Evolutionary conservation across 2,329 filamentous ascomycete species (phyloP).

Genomic region (Pestalotiopsis sp.): DNA sequence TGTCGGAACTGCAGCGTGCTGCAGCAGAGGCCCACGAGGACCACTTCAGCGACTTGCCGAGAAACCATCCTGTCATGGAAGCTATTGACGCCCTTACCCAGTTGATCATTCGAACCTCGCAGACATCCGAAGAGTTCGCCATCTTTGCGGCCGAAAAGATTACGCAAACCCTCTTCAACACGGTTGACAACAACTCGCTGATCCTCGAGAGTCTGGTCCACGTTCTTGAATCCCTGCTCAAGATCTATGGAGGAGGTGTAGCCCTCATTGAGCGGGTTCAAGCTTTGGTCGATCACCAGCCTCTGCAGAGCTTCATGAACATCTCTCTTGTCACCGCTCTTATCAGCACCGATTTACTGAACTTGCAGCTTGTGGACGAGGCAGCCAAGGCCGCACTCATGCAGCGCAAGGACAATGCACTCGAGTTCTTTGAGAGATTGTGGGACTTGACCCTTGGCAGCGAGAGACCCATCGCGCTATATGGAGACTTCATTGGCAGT

Average conservation of each 20-base stretch:
- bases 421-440: conserved; percentile 80
- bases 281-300: conserved; percentile 58
- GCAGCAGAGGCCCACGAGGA: conserved; percentile 58
- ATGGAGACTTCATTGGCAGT: conserved; percentile 84
- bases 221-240: conserved; percentile 61
- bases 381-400: conserved; percentile 75
- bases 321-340: conserved; percentile 61
- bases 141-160: conserved; percentile 64
- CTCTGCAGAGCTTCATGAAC: conserved; percentile 57
- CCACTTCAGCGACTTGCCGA: conserved; percentile 62
- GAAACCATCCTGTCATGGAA: conserved; percentile 63
- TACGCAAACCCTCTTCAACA: conserved; percentile 56
- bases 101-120: conserved; percentile 64
- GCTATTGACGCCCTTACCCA: conserved; percentile 64
- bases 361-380: conserved; percentile 68
- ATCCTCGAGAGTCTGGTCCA: conserved; percentile 65
- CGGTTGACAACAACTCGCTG: conserved; percentile 50
- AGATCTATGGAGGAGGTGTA: conserved; percentile 55
- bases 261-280: conserved; percentile 58
- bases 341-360: conserved; percentile 61
- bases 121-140: conserved; percentile 62
- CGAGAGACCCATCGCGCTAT: conserved; percentile 76
- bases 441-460: conserved; percentile 79
- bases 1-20: conserved; percentile 59
- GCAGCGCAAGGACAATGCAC: conserved; percentile 69